Conservation (phyloP, 805 yeast genomes). For the Ascoidea rubescens region DNA sequence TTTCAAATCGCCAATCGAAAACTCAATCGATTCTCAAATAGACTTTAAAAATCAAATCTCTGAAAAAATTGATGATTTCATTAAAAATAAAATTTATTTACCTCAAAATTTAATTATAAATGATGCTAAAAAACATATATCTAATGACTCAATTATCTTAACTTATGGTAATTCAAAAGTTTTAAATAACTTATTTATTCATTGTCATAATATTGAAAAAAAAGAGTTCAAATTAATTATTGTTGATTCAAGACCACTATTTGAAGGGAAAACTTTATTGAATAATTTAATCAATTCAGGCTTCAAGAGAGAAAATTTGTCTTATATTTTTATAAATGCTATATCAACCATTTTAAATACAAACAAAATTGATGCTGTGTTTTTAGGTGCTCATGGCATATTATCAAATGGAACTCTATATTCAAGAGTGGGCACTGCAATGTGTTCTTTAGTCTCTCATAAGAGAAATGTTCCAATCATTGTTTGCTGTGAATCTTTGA, state of each 20-base stretch:
- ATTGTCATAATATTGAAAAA: slow-evolving; percentile 46
- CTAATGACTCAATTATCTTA: slow-evolving; percentile 62
- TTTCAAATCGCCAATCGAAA: slow-evolving; percentile 23
- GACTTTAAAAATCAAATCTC: slow-evolving; percentile 54
- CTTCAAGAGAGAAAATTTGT: slow-evolving; percentile 37
- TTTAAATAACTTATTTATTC: slow-evolving; percentile 55
- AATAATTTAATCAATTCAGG: slow-evolving; percentile 46
- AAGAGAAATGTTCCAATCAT: slow-evolving; percentile 84
- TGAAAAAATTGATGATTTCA: slow-evolving; percentile 63
- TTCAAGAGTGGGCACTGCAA: slow-evolving; percentile 89
- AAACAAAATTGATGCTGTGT: slow-evolving; percentile 61
- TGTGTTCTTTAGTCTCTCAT: slow-evolving; percentile 84
- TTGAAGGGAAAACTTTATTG: slow-evolving; percentile 79
- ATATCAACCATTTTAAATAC: slow-evolving; percentile 70
- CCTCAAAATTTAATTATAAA: slow-evolving; percentile 76
- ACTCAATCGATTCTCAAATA: slow-evolving; percentile 15
- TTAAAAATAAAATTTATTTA: slow-evolving; percentile 72
- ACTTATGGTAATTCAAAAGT: slow-evolving; percentile 87
- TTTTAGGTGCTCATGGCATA: slow-evolving; percentile 95
- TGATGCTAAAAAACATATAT: slow-evolving; percentile 64
- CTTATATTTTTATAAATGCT: slow-evolving; percentile 70
- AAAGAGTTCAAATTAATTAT: slow-evolving; percentile 67
- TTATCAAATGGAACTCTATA: slow-evolving; percentile 86
- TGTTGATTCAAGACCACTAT: slow-evolving; percentile 87
- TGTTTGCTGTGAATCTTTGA: slow-evolving; percentile 90